Evolutionary conservation across 495 filamentous ascomycete species (phyloP), one percentile per base, ranked within the genome.

Genomic region (Tuber calosporum): DNA sequence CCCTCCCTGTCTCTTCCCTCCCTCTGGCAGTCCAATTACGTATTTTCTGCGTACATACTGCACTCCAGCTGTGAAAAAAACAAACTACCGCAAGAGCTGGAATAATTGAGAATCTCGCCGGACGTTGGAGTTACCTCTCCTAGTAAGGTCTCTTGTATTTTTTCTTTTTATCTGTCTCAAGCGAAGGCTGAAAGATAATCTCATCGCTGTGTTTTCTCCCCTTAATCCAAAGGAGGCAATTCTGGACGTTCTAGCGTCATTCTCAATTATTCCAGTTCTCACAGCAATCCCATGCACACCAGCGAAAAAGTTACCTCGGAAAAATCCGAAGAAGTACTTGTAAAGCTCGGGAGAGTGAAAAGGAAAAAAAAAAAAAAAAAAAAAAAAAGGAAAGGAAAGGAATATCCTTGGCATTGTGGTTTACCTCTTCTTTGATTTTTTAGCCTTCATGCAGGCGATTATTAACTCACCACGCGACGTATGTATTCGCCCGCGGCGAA

Each of bases 31-130:
- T 0, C 53, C 53, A 13, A 62, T 62, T 62, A 62, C 53, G 53
- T 62, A 62, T 62, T 34, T 34, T 62, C 53, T 62, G 53, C 53
- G 53, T 62, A 62, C 53, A 62, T 62, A 34, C 26, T 62, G 53
- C 30, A 1, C 26, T 62, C 53, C 53, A 62, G 53, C 4, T 62
- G 53, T 62, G 1, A 30, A 26, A 62, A 62, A 13, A 26, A 30
- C 48, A 2, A n/a, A 15, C 48, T 58, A 8, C 5, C 39, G 5
- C 8, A 40, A 40, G 39, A 40, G 11, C 39, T 40, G 5, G 39
- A 40, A 40, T 40, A 40, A 40, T 40, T 40, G 8, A 40, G 39
- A 43, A 43, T 43, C 42, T 15, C 42, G 4, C 39, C 1, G 39
- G 39, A 11, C 39, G 39, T 40, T 40, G 39, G 39, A 40, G 39